Evolutionary conservation across 2,329 filamentous ascomycete genomes (phyloP).

Genomic region (Pestalotiopsis sp.): DNA sequence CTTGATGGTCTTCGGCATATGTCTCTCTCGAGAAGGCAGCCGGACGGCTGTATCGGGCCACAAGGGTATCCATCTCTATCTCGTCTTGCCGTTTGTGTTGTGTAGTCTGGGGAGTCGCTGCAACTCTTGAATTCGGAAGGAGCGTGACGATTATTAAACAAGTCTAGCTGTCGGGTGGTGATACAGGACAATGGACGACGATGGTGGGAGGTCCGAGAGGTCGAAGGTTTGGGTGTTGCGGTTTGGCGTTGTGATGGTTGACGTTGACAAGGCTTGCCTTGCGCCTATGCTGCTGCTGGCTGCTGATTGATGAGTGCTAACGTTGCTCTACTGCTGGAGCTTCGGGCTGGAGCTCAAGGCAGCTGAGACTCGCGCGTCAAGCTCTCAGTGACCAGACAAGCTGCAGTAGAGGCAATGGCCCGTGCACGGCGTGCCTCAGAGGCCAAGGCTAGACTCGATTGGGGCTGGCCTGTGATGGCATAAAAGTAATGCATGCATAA

Average conservation of each 20-base stretch:
- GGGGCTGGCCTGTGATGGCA: background rate
- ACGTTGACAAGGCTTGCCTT: constrained; percentile 13
- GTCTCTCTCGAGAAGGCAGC: constrained; percentile 72
- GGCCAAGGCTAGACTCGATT: background rate
- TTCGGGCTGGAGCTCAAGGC: constrained; percentile 9
- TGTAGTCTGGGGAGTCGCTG: background rate
- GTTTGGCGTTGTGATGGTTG: background rate
- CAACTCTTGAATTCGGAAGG: constrained; percentile 10
- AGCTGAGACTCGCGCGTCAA: constrained; percentile 12
- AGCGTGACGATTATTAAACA: constrained; percentile 8
- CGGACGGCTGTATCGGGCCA: constrained; percentile 86
- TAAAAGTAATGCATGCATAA: background rate
- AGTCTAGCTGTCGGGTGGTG: constrained; percentile 15
- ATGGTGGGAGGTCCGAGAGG: constrained; percentile 2
- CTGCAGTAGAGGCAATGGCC: background rate
- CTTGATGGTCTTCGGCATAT: constrained; percentile 71
- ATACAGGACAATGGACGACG: constrained; percentile 14
- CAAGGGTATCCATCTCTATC: constrained; percentile 83
- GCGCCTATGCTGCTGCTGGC: constrained; percentile 8
- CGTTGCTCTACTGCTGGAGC: background rate
- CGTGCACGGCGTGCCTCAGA: background rate
- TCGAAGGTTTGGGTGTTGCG: constrained; percentile 5
- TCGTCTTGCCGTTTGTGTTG: background rate
- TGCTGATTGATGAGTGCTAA: constrained; percentile 1
- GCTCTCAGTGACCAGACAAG: background rate